phyloP scores from a whole-genome alignment of 1,139 yeast genomes.

The Kazachstania sp. region DNA sequence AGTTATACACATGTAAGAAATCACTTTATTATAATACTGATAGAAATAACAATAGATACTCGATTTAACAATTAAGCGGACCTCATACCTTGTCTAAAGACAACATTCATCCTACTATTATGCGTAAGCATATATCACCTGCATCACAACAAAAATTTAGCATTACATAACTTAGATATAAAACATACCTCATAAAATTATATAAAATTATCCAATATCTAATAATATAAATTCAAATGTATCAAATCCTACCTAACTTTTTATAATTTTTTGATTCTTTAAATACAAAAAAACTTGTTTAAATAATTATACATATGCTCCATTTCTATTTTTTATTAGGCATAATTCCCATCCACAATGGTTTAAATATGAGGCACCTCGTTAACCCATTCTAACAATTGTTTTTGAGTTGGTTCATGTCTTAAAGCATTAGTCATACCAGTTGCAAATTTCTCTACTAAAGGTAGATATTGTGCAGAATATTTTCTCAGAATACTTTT shows the following conservation, averaged over 20 bases:
- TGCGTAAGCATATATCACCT: too few species aligned
- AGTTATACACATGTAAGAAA: slow-evolving; percentile 8
- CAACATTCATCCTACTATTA: too few species aligned
- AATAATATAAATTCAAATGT: too few species aligned
- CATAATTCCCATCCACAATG: slow-evolving; percentile 18
- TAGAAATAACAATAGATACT: not conserved
- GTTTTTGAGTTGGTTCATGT: slow-evolving; percentile 27
- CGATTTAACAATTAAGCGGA: not conserved
- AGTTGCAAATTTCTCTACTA: slow-evolving; percentile 20
- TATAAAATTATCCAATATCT: too few species aligned
- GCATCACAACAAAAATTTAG: not conserved
- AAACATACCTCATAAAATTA: too few species aligned
- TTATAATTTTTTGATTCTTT: not conserved
- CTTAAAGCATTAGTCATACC: slow-evolving; percentile 22
- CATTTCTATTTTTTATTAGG: slow-evolving; percentile 13
- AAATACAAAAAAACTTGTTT: not conserved
- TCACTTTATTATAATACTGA: not conserved
- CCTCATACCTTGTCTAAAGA: not conserved
- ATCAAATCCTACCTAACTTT: not conserved
- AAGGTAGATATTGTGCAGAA: slow-evolving; percentile 28
- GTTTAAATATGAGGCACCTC: slow-evolving; percentile 28
- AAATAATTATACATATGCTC: not conserved
- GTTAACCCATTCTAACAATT: slow-evolving; percentile 29
- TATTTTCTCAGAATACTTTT: slow-evolving; percentile 36
- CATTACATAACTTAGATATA: not conserved